These are phyloP conservation scores for Lachancea thermotolerans DNA, from an alignment of 805 yeast genomes.

Conservation along the genomic window DNA sequence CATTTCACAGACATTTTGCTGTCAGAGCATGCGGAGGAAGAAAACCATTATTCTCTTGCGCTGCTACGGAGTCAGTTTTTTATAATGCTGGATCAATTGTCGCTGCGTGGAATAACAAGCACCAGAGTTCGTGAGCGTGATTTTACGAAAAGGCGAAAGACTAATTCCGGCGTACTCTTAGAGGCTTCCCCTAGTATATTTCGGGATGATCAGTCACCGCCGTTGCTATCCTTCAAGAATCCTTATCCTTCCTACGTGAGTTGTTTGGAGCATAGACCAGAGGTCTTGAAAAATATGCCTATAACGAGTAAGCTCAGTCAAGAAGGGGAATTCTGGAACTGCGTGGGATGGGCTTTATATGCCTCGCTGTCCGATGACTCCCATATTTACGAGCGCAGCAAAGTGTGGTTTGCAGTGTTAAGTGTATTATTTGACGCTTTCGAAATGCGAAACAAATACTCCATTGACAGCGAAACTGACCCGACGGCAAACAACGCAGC, in stretches of 20 bases:
- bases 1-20: conserved; percentile 16
- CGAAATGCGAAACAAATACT: conserved; percentile 17
- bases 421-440: conserved; percentile 18
- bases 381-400: conserved; percentile 8
- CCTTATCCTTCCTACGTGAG: conserved; percentile 19
- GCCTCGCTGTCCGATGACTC: conserved; percentile 12
- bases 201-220: background rate
- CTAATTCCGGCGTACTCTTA: conserved; percentile 8
- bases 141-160: conserved; percentile 11
- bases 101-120: background rate
- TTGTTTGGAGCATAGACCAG: conserved; percentile 14
- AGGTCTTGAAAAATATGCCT: conserved; percentile 18
- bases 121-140: background rate
- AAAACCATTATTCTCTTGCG: conserved; percentile 17
- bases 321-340: conserved; percentile 22
- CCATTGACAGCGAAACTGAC: too few species aligned
- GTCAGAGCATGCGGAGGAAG: conserved; percentile 13
- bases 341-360: conserved; percentile 24
- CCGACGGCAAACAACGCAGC: background rate
- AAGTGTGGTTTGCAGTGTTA: conserved; percentile 24
- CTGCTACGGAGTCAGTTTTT: conserved; percentile 29
- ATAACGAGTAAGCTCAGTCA: conserved; percentile 15
- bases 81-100: conserved; percentile 2
- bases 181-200: background rate
- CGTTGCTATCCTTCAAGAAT: background rate